Percentiles rank a stretch among this genome's conserved stretches.
Evolutionary conservation across 2,329 filamentous ascomycete species (phyloP).

Genomic region (Xylariales sp.): DNA sequence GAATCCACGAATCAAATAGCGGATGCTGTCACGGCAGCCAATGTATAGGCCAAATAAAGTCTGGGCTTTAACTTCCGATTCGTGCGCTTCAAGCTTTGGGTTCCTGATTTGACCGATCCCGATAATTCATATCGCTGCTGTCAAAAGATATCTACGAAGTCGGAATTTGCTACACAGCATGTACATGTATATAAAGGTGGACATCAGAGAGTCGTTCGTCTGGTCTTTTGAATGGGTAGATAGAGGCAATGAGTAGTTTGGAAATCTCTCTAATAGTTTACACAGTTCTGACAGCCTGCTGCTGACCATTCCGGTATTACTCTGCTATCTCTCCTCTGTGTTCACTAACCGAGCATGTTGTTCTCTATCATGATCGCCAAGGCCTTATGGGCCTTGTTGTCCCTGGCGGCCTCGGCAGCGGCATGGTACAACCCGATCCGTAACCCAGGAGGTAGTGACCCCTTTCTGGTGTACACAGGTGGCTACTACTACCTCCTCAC

Average conservation of each 20-base stretch:
- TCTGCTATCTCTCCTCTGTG: no score
- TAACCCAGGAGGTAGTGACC: conserved; percentile 44
- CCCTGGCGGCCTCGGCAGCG: conserved; percentile 13
- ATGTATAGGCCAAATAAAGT: no score
- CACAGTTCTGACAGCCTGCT: background rate
- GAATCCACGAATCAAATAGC: no score
- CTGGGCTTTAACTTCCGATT: background rate
- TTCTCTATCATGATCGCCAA: conserved; percentile 7
- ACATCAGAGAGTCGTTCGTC: no score
- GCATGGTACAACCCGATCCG: conserved; percentile 50
- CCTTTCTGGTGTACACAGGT: conserved; percentile 42
- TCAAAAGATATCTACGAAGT: conserved; percentile 1
- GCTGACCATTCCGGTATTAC: no score
- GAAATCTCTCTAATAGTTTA: background rate
- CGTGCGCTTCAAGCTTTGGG: background rate
- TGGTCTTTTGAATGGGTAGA: background rate
- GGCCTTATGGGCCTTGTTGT: conserved; percentile 11
- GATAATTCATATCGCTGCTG: background rate
- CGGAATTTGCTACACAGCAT: background rate
- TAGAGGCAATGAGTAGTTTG: background rate
- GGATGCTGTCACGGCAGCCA: no score
- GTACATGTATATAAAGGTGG: background rate
- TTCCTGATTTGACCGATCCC: background rate
- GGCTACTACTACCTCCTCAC: conserved; percentile 54
- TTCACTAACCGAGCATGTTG: background rate